Evolutionary conservation across 2,329 filamentous ascomycete genomes (phyloP).

Genomic region (Colletotrichum sp.): DNA sequence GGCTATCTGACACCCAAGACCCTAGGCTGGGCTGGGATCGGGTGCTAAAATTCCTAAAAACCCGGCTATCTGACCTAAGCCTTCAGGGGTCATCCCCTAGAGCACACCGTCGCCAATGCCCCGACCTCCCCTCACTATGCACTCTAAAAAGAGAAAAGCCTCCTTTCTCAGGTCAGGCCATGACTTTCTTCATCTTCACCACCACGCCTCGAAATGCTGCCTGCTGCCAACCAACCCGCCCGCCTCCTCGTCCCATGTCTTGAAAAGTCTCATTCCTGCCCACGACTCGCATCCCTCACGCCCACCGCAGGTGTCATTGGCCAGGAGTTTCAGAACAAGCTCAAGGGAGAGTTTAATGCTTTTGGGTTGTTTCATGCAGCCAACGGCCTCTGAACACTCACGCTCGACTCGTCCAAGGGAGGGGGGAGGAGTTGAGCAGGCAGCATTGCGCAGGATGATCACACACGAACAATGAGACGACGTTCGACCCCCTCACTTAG

Average conservation of each 20-base stretch:
- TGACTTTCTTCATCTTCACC: neutral
- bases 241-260: slow-evolving; percentile 14
- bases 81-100: slow-evolving; percentile 16
- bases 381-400: neutral
- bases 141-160: neutral
- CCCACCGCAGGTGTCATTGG: neutral
- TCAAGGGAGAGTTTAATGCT: slow-evolving; percentile 1
- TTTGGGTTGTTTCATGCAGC: slow-evolving; percentile 17
- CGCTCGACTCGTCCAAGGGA: neutral
- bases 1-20: neutral
- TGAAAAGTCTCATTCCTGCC: neutral
- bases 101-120: neutral
- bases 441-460: neutral
- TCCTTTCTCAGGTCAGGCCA: neutral
- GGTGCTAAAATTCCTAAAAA: neutral
- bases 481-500: neutral
- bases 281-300: neutral
- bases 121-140: neutral
- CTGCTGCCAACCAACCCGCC: neutral
- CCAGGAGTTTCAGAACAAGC: neutral
- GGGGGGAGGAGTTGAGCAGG: neutral
- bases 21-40: neutral
- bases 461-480: neutral
- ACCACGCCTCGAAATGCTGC: neutral
- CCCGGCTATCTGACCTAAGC: neutral